Conservation (phyloP, 352 stramenopile genomes). For the Peronospora destructor region DNA sequence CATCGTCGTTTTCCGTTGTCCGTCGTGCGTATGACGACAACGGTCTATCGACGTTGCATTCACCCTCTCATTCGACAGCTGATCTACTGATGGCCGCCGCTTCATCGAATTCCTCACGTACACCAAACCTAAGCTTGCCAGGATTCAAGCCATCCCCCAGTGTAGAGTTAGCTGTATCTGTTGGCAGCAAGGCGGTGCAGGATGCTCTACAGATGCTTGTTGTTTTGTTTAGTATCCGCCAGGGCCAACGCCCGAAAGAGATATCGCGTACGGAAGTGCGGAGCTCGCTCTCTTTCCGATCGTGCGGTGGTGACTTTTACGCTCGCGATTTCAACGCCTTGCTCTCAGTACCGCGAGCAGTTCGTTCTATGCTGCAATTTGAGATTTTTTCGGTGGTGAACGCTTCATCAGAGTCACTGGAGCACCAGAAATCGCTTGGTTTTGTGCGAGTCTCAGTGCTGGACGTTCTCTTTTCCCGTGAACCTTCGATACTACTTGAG, state of each 20-base stretch:
- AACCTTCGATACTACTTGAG: slow-evolving; percentile 66
- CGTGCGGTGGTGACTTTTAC: slow-evolving; percentile 67
- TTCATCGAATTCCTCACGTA: slow-evolving; percentile 25
- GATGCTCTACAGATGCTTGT: slow-evolving; percentile 71
- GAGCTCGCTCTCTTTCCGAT: slow-evolving; percentile 54
- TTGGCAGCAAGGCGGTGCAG: slow-evolving; percentile 62
- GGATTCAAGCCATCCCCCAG: slow-evolving; percentile 52
- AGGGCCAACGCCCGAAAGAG: slow-evolving; percentile 45
- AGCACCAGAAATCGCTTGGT: slow-evolving; percentile 56
- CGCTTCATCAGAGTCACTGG: slow-evolving; percentile 44
- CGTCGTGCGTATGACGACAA: slow-evolving; percentile 42
- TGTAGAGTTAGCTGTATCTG: slow-evolving; percentile 69
- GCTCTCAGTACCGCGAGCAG: slow-evolving; percentile 58
- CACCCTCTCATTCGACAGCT: slow-evolving; percentile 18
- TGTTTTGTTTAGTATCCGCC: slow-evolving; percentile 48
- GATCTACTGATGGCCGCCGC: slow-evolving; percentile 6
- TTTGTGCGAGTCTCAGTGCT: slow-evolving; percentile 69
- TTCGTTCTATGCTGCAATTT: slow-evolving; percentile 67
- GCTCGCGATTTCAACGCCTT: slow-evolving; percentile 72
- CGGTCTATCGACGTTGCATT: slow-evolving; percentile 33
- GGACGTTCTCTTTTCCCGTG: slow-evolving; percentile 68
- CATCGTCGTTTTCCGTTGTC: slow-evolving; percentile 12
- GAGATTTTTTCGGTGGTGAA: slow-evolving; percentile 69
- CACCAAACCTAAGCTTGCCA: slow-evolving; percentile 59
- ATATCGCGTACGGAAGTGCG: slow-evolving; percentile 77